Evolutionary conservation across 2,329 filamentous ascomycete species (phyloP).

Genomic region (Trichophyton rubrum): DNA sequence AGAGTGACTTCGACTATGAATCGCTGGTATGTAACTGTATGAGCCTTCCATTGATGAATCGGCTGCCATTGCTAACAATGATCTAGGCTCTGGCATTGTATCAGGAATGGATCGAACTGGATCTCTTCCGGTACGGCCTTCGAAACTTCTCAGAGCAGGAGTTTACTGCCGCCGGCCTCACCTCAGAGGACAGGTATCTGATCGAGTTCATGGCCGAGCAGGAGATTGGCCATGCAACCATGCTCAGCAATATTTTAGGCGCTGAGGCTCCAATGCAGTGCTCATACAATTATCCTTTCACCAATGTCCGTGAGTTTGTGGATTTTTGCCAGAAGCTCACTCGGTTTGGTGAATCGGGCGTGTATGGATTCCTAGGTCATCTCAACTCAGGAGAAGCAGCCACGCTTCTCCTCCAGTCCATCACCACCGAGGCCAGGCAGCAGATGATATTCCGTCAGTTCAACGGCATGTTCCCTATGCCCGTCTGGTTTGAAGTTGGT

Average conservation of each 20-base stretch:
- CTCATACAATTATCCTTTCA: constrained; percentile 70
- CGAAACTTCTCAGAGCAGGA: constrained; percentile 56
- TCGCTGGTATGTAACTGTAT: constrained; percentile 41
- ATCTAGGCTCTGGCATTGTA: constrained; percentile 53
- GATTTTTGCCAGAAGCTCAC: constrained; percentile 83
- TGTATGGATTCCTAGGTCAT: constrained; percentile 69
- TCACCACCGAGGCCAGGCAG: constrained; percentile 68
- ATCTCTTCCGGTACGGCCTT: constrained; percentile 67
- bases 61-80: neutral
- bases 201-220: constrained; percentile 68
- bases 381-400: constrained; percentile 63
- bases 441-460: constrained; percentile 79
- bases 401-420: constrained; percentile 60
- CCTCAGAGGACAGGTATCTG: constrained; percentile 54
- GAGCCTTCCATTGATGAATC: neutral
- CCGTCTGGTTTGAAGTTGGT: constrained; percentile 67
- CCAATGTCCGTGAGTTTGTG: constrained; percentile 61
- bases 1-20: constrained; percentile 74
- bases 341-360: constrained; percentile 64
- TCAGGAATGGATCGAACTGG: constrained; percentile 75
- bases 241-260: constrained; percentile 67
- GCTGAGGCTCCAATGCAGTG: constrained; percentile 58
- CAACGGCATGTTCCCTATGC: constrained; percentile 65
- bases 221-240: constrained; percentile 63
- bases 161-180: constrained; percentile 56